Conservation (phyloP, 305 asterid genomes). For the Fraxinus velutina region DNA sequence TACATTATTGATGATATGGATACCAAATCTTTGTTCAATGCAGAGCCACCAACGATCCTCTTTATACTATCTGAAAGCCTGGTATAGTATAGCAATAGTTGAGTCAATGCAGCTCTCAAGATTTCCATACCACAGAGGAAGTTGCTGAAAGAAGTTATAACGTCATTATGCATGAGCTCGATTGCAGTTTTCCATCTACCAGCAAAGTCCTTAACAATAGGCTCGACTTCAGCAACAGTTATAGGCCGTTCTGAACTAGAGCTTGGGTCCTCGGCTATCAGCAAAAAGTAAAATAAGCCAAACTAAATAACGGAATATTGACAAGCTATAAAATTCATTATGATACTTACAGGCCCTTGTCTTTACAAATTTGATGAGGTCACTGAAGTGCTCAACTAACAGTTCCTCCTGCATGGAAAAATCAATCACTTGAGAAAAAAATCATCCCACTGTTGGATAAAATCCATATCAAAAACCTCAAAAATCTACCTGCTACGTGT, state of each 20-base stretch:
- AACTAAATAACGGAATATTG: neutral
- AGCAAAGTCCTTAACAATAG: slow-evolving; percentile 86
- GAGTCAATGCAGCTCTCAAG: slow-evolving; percentile 90
- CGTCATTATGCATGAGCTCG: slow-evolving; percentile 95
- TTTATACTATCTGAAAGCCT: slow-evolving; percentile 87
- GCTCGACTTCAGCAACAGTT: slow-evolving; percentile 74
- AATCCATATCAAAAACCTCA: neutral
- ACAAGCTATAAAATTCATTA: neutral
- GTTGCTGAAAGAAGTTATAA: slow-evolving; percentile 89
- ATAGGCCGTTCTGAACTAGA: slow-evolving; percentile 56
- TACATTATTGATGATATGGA: slow-evolving; percentile 88
- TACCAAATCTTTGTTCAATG: slow-evolving; percentile 87
- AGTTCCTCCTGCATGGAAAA: slow-evolving; percentile 71
- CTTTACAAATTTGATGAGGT: slow-evolving; percentile 89
- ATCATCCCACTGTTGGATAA: neutral
- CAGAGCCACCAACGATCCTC: slow-evolving; percentile 73
- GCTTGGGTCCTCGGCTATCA: slow-evolving; percentile 71
- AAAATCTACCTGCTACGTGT: neutral
- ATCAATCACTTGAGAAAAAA: slow-evolving; percentile 8
- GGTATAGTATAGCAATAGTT: slow-evolving; percentile 82
- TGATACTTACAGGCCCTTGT: slow-evolving; percentile 69
- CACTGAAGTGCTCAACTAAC: slow-evolving; percentile 75
- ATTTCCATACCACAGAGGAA: slow-evolving; percentile 95
- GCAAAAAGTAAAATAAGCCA: slow-evolving; percentile 20
- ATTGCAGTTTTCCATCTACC: slow-evolving; percentile 94